These are phyloP conservation scores for Rhynchosporium secalis DNA, from an alignment of 2,329 filamentous ascomycete genomes.

Conservation along the genomic window DNA sequence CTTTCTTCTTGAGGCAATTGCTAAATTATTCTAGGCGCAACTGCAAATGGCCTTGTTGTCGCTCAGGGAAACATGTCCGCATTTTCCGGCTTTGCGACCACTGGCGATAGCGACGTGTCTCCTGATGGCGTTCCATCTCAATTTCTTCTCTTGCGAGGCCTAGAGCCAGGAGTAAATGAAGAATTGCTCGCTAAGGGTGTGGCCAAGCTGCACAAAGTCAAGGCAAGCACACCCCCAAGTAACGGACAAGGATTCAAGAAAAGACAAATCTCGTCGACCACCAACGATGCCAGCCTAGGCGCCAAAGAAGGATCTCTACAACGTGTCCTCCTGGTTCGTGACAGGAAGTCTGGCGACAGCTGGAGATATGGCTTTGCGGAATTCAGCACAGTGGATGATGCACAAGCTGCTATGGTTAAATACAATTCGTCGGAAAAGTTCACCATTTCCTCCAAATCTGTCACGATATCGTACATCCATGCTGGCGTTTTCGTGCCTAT, in stretches of 20 bases:
- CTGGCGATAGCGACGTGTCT: slow-evolving; percentile 55
- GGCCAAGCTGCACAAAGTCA: slow-evolving; percentile 68
- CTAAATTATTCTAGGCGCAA: slow-evolving; percentile 39
- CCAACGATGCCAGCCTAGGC: slow-evolving; percentile 54
- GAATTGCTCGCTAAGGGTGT: slow-evolving; percentile 71
- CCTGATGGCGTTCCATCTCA: slow-evolving; percentile 58
- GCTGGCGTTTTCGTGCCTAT: slow-evolving; percentile 82
- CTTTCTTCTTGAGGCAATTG: slow-evolving; percentile 10
- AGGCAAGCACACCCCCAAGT: slow-evolving; percentile 42
- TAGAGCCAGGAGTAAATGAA: slow-evolving; percentile 71
- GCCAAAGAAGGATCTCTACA: slow-evolving; percentile 73
- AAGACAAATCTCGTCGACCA: slow-evolving; percentile 53
- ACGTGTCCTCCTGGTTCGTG: slow-evolving; percentile 74
- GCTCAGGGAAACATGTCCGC: slow-evolving; percentile 43
- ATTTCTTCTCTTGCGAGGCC: slow-evolving; percentile 71
- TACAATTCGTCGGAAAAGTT: slow-evolving; percentile 73
- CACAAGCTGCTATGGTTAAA: slow-evolving; percentile 70
- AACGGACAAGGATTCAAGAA: slow-evolving; percentile 40
- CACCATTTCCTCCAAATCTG: slow-evolving; percentile 72
- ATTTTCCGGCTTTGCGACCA: slow-evolving; percentile 47
- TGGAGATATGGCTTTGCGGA: slow-evolving; percentile 85
- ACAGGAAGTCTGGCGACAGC: slow-evolving; percentile 68
- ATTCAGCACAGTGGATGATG: slow-evolving; percentile 75
- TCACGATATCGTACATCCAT: slow-evolving; percentile 74
- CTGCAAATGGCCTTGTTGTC: slow-evolving; percentile 38